Conservation (phyloP, 306 rosid genomes). For the Vicia villosa region DNA sequence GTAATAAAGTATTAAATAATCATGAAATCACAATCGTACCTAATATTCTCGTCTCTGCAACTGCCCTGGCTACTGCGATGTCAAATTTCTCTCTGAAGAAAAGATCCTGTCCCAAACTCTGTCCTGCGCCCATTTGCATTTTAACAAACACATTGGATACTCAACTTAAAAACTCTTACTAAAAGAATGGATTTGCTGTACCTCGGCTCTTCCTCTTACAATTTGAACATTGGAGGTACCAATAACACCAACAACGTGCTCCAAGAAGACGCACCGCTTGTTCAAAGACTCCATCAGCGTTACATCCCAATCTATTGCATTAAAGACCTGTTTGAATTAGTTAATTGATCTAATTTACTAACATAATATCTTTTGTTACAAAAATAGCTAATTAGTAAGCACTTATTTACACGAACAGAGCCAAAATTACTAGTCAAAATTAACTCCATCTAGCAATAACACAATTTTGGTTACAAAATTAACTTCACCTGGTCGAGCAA, state of each 20-base stretch:
- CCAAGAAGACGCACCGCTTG: conserved; percentile 85
- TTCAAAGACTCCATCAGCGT: conserved; percentile 84
- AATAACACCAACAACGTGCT: conserved; percentile 60
- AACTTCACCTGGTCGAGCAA: conserved; percentile 88
- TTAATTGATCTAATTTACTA: background rate
- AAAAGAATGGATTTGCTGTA: conserved; percentile 20
- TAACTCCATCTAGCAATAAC: conserved; percentile 2
- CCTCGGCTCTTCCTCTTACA: conserved; percentile 96
- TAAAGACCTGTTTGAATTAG: background rate
- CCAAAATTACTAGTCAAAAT: conserved; percentile 8
- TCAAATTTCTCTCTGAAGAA: conserved; percentile 79
- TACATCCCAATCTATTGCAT: conserved; percentile 72
- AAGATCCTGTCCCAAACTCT: conserved; percentile 75
- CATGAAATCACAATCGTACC: conserved; percentile 45
- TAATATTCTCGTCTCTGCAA: conserved; percentile 86
- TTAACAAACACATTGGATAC: conserved; percentile 3
- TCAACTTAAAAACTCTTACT: background rate
- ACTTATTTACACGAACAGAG: background rate
- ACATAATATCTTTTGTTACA: background rate
- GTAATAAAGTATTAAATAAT: conserved; percentile 9
- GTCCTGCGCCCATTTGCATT: conserved; percentile 51
- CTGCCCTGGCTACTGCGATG: conserved; percentile 90
- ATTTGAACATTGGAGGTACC: conserved; percentile 74
- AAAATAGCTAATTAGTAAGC: background rate
- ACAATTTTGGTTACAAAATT: background rate